These are phyloP conservation scores for Drechslerella coelobrocha DNA, from an alignment of 2,329 filamentous ascomycete species.

Conservation along the genomic window DNA sequence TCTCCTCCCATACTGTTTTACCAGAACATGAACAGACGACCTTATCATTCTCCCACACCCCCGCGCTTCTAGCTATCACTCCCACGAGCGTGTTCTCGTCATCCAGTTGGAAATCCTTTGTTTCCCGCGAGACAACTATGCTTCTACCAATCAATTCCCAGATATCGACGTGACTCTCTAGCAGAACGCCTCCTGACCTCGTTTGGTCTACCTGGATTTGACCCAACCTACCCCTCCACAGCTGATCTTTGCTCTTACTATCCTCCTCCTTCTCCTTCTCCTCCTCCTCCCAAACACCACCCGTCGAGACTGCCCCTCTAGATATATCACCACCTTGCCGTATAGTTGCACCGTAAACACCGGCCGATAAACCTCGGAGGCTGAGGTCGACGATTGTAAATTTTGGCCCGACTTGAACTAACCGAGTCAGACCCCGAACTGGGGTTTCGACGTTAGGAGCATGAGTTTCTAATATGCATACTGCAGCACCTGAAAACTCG, in stretches of 20 bases:
- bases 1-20: constrained; percentile 97
- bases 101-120: constrained; percentile 62
- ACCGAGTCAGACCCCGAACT: constrained; percentile 85
- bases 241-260: neutral
- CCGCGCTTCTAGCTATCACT: constrained; percentile 91
- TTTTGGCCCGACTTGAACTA: constrained; percentile 84
- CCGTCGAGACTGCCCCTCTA: constrained; percentile 79
- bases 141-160: constrained; percentile 97
- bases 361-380: constrained; percentile 78
- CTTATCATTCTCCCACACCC: constrained; percentile 99
- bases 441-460: constrained; percentile 67
- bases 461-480: constrained; percentile 93
- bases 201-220: constrained; percentile 75
- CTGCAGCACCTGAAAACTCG: constrained; percentile 70
- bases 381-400: constrained; percentile 87
- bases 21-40: constrained; percentile 97
- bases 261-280: constrained; percentile 61
- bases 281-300: constrained; percentile 75
- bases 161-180: constrained; percentile 82
- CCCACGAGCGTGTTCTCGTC: constrained; percentile 80
- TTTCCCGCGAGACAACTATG: constrained; percentile 78
- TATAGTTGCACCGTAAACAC: constrained; percentile 82
- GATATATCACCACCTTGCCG: constrained; percentile 87
- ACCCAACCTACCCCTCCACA: constrained; percentile 71
- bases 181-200: constrained; percentile 78